These are phyloP conservation scores for Albophoma yamanashiensis DNA, from an alignment of 2,329 filamentous ascomycete genomes.

Conservation along the genomic window DNA sequence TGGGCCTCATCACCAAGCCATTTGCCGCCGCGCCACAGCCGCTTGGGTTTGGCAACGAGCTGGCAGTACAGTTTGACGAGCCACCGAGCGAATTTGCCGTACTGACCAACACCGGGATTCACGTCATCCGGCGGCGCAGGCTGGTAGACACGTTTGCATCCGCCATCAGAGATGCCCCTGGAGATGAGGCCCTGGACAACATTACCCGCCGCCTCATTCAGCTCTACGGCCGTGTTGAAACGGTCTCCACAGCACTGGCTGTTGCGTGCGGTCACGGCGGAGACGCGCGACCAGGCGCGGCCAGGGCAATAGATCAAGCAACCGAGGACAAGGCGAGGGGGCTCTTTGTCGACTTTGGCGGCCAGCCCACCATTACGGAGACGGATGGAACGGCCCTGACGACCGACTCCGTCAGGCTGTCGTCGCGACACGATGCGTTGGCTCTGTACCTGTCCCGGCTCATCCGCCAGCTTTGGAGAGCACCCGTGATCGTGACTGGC, in stretches of 20 bases:
- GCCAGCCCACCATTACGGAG: slow-evolving; percentile 75
- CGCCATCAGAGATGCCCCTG: slow-evolving; percentile 60
- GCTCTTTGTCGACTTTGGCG: slow-evolving; percentile 86
- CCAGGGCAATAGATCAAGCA: slow-evolving; percentile 70
- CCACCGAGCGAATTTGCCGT: slow-evolving; percentile 76
- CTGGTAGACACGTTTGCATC: slow-evolving; percentile 89
- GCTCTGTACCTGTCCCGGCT: slow-evolving; percentile 80
- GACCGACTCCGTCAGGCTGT: slow-evolving; percentile 76
- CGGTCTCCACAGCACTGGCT: slow-evolving; percentile 79
- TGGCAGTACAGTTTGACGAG: slow-evolving; percentile 91
- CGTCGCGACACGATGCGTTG: slow-evolving; percentile 80
- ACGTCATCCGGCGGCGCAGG: slow-evolving; percentile 71
- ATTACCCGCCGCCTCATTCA: slow-evolving; percentile 78
- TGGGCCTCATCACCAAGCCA: slow-evolving; percentile 64
- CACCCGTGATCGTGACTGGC: slow-evolving; percentile 53
- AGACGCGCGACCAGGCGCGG: slow-evolving; percentile 60
- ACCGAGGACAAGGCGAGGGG: slow-evolving; percentile 78
- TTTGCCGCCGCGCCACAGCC: slow-evolving; percentile 60
- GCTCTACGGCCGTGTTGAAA: slow-evolving; percentile 80
- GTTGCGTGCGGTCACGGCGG: slow-evolving; percentile 91
- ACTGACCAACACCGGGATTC: slow-evolving; percentile 82
- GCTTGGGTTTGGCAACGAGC: slow-evolving; percentile 82
- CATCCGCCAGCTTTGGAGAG: slow-evolving; percentile 82
- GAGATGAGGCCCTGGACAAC: slow-evolving; percentile 69
- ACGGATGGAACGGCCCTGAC: slow-evolving; percentile 59